Evolutionary conservation across 208 protist genomes (phyloP), one percentile per base, ranked within the genome.

Genomic region (Tritrichomonas foetus): DNA sequence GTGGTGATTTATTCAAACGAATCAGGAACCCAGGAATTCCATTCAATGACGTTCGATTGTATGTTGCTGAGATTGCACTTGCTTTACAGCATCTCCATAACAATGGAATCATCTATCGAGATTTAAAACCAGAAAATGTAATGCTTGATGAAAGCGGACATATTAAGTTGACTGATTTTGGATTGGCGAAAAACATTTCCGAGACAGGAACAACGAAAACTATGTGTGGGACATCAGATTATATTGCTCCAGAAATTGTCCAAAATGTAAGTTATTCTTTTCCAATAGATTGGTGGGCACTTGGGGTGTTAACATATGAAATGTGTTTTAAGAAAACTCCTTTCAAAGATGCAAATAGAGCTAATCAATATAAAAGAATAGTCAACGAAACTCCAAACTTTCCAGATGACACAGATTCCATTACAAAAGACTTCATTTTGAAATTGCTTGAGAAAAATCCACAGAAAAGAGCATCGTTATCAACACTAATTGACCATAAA

Each of bases 51-150:
- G 78, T 57, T 39, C 9, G 47, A 61, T 57, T 89, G 14, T 89
- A 89, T 89, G 47, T 57, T 39, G 41, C 78, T 55, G 78, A 89
- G 57, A 47, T 89, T 89, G 41, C 47, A 36, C 25, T 89, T n/a
- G 78, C 27, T 41, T 39, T 89, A 14, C 5, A 53, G 0, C 57
- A 89, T 89, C 39, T 89, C 3, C 78, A 89, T 20, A 33, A 44
- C 0, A 25, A 89, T 22, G 47, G 47, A 47, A 89, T 89, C 44
- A 1, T 89, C 2, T 89, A 89, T 16, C 0, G 78, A 89, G 78
- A 89, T 16, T 57, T 89, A 27, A 89, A 89, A 33, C 78, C 47
- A 47, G 78, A 89, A 30, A 89, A 89, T 57, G 30, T 89, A 3
- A 22, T 89, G 11, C 14, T 89, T 14, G 20, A 14, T 22, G 41